Evolutionary conservation across 495 filamentous ascomycete genomes (phyloP).

Genomic region (Beverwykella pulmonaria): DNA sequence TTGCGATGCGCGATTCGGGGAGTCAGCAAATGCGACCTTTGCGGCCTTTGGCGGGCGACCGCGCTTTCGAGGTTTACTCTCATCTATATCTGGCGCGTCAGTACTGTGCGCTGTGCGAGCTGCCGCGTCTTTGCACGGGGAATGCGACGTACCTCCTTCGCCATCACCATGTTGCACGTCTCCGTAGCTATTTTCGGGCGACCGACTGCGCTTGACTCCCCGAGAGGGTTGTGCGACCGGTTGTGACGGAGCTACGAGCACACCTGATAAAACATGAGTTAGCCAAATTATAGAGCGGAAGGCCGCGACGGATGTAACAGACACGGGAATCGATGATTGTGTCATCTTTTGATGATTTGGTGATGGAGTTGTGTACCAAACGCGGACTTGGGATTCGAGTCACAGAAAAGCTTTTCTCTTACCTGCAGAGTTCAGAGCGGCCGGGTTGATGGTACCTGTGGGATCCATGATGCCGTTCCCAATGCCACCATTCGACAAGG

Average conservation of each 20-base stretch:
- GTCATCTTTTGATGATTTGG: slow-evolving; percentile 24
- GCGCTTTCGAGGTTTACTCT: slow-evolving; percentile 81
- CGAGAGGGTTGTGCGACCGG: slow-evolving; percentile 63
- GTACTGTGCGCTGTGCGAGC: slow-evolving; percentile 5
- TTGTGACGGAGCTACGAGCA: slow-evolving; percentile 38
- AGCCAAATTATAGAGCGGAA: slow-evolving; percentile 20
- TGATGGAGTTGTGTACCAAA: slow-evolving; percentile 13
- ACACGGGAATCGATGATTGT: slow-evolving; percentile 27
- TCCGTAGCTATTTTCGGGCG: slow-evolving; percentile 71
- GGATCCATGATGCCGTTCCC: slow-evolving; percentile 68
- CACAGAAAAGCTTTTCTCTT: slow-evolving; percentile 40
- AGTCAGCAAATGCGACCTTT: slow-evolving; percentile 55
- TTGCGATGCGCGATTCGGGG: slow-evolving; percentile 51
- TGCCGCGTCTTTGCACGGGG: slow-evolving; percentile 5
- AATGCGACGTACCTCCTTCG: slow-evolving; percentile 55
- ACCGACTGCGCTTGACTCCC: slow-evolving; percentile 90
- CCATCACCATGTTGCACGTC: slow-evolving; percentile 58
- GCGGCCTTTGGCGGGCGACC: slow-evolving; percentile 75
- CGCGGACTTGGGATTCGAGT: not conserved
- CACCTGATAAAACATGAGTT: slow-evolving; percentile 30
- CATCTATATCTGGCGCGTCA: slow-evolving; percentile 50
- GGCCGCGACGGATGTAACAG: slow-evolving; percentile 38
- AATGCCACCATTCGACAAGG: slow-evolving; percentile 47
- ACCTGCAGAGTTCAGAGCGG: slow-evolving; percentile 68
- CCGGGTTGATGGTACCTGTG: slow-evolving; percentile 79